phyloP scores from a whole-genome alignment of 768 basidiomycete genomes.

The Pleurotus sapidus region DNA sequence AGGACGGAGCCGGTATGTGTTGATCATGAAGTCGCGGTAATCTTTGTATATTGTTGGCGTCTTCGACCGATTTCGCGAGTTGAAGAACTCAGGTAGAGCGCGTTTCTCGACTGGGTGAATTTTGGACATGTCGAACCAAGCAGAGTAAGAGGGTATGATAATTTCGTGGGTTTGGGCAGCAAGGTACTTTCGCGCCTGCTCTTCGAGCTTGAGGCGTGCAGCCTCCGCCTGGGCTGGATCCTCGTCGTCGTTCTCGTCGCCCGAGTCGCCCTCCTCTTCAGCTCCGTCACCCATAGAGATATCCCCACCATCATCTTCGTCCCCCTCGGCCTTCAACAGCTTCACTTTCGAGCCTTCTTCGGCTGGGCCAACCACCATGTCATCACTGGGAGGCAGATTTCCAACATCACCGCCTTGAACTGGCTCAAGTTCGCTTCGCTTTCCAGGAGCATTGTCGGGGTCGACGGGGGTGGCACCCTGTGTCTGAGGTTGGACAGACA shows the following conservation, averaged over 20 bases:
- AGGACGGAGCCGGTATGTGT: slow-evolving; percentile 93
- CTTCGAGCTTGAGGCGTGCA: slow-evolving; percentile 74
- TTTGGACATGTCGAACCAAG: slow-evolving; percentile 96
- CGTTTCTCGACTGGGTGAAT: slow-evolving; percentile 91
- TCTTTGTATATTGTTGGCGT: slow-evolving; percentile 98
- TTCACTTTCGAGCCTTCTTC: slow-evolving; percentile 43
- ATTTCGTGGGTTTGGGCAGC: slow-evolving; percentile 97
- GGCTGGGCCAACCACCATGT: slow-evolving; percentile 32
- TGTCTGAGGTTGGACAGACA: slow-evolving; percentile 48
- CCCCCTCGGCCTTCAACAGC: slow-evolving; percentile 42
- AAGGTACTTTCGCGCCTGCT: slow-evolving; percentile 90
- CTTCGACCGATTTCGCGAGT: slow-evolving; percentile 90
- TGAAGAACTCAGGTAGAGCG: slow-evolving; percentile 97
- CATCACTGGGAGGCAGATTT: slow-evolving; percentile 43
- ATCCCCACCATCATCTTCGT: slow-evolving; percentile 67
- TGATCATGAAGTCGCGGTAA: slow-evolving; percentile 99
- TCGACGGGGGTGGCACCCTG: slow-evolving; percentile 78
- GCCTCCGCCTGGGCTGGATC: slow-evolving; percentile 83
- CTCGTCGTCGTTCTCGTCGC: slow-evolving; percentile 81
- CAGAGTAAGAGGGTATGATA: slow-evolving; percentile 94
- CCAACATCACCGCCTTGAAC: slow-evolving; percentile 75
- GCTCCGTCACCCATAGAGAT: slow-evolving; percentile 80
- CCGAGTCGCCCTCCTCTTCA: slow-evolving; percentile 77
- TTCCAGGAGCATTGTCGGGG: slow-evolving; percentile 76
- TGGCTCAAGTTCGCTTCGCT: slow-evolving; percentile 87